phyloP scores from a whole-genome alignment of 2,329 filamentous ascomycete genomes.

The Coleophoma crateriformis region DNA sequence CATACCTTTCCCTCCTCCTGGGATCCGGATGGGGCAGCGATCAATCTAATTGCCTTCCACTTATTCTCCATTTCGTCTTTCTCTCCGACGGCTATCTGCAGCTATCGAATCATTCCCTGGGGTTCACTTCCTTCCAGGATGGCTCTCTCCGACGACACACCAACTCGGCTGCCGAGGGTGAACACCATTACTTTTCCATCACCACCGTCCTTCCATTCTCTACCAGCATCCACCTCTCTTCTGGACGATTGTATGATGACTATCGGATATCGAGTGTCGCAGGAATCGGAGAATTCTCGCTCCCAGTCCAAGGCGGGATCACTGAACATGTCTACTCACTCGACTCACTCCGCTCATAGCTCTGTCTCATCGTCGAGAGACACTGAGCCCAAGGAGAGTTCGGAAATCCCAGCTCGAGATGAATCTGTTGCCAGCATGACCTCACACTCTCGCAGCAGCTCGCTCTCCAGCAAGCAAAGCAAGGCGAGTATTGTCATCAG shows the following conservation, averaged over 20 bases:
- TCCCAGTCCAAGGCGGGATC: no score
- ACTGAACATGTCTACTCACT: background rate
- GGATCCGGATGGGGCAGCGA: no score
- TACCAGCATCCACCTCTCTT: background rate
- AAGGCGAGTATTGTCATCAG: background rate
- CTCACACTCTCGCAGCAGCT: no score
- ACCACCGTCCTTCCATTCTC: background rate
- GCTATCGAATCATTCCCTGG: no score
- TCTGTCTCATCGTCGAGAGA: background rate
- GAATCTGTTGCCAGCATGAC: no score
- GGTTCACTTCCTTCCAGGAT: background rate
- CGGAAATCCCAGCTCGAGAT: no score
- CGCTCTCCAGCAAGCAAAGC: no score
- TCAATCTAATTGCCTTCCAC: no score
- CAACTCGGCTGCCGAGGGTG: background rate
- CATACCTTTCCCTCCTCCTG: no score
- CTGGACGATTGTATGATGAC: background rate
- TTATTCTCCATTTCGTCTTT: no score
- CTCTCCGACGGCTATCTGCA: no score
- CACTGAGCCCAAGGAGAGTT: background rate
- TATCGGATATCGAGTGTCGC: background rate
- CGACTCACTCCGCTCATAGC: background rate
- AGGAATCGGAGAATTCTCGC: background rate
- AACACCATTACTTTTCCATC: conserved; percentile 1
- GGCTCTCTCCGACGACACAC: background rate